Evolutionary conservation across 1,284 basidiomycete species (phyloP), one percentile per base, ranked within the genome.

Genomic region (Rhodotorula glutinis): DNA sequence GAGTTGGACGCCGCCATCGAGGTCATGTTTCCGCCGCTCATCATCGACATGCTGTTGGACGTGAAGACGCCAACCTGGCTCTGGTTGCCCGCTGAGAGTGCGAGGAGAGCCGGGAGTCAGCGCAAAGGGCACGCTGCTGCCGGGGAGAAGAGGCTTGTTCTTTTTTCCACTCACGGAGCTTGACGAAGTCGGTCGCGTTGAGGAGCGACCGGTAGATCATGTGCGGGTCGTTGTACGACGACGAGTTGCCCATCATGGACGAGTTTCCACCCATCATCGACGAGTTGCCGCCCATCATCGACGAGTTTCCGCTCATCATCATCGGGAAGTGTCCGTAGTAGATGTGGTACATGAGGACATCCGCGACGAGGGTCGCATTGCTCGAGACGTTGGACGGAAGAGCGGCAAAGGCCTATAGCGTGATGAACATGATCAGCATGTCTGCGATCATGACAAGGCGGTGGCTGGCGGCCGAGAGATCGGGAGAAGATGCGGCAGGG

Each of bases 131-230:
- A n/a, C n/a, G n/a, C n/a, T n/a, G n/a, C n/a, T n/a, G n/a, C n/a
- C n/a, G n/a, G n/a, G n/a, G n/a, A n/a, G n/a, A n/a, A n/a, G n/a
- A n/a, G n/a, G n/a, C n/a, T n/a, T n/a, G n/a, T n/a, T n/a, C n/a
- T n/a, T n/a, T n/a, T n/a, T n/a, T n/a, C n/a, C n/a, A n/a, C 58
- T 57, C 61, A 56, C 60, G 55, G 43, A 71, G 66, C 46, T 53
- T 60, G 62, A 70, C 72, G 41, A 69, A 49, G 17, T 51, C n/a
- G 19, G 62, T 59, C 17, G 53, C 46, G 47, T 64, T 66, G 21
- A 73, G 57, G 19, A 63, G 23, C 19, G 72, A 73, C n/a, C 66
- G 69, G 29, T 61, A 62, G 57, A 73, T 73, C 43, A 65, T 65
- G 62, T 65, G 66, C 52, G 27, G 25, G 25, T 29, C 27, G 14